Evolutionary conservation across 257 asterid genomes (phyloP).

Genomic region (Scutellaria baicalensis): DNA sequence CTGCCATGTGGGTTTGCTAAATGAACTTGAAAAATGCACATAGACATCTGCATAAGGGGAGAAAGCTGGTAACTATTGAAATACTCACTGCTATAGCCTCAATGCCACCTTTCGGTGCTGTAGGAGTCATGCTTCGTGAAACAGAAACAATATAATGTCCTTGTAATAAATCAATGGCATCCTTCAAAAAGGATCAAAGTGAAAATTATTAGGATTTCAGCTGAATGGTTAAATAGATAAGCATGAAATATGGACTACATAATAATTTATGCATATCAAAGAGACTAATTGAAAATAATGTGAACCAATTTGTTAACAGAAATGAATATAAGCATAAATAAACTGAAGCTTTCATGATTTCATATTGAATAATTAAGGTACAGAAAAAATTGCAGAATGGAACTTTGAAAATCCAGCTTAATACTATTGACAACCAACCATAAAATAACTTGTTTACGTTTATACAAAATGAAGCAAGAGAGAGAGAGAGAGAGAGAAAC

Average conservation of each 20-base stretch:
- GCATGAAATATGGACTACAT: not conserved
- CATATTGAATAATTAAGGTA: not conserved
- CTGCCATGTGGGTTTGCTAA: not conserved
- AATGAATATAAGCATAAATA: not conserved
- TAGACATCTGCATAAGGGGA: not conserved
- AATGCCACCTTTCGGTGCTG: conserved; percentile 64
- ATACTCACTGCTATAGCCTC: conserved; percentile 83
- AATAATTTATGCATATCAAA: conserved; percentile 2
- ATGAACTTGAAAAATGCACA: not conserved
- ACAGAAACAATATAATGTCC: conserved; percentile 85
- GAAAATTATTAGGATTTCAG: conserved; percentile 9
- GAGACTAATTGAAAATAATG: conserved; percentile 1
- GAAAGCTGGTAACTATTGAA: not conserved
- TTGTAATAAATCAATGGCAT: conserved; percentile 84
- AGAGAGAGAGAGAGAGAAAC: not conserved
- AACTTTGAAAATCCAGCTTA: not conserved
- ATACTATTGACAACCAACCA: not conserved
- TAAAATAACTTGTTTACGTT: not conserved
- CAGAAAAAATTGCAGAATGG: not conserved
- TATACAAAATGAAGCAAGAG: not conserved
- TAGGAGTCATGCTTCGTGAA: conserved; percentile 63
- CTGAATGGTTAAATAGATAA: not conserved
- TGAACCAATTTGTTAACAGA: not conserved
- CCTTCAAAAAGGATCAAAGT: conserved; percentile 42
- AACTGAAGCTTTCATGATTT: not conserved